Conservation (phyloP, 352 stramenopile genomes). For the Plasmopara viticola region DNA sequence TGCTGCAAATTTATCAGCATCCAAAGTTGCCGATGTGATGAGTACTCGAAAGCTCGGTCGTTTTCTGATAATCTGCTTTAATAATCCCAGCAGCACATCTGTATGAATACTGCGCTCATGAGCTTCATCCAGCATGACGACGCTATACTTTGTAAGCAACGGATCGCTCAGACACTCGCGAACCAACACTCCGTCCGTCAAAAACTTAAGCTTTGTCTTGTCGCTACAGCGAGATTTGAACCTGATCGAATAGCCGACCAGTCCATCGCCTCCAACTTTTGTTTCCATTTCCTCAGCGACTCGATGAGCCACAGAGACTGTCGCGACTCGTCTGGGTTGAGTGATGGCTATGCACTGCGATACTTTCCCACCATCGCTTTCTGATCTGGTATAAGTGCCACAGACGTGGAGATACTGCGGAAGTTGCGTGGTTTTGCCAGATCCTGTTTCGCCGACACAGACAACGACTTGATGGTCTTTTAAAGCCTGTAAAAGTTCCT, state of each 20-base stretch:
- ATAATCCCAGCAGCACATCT: conserved; percentile 95
- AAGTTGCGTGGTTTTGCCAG: conserved; percentile 94
- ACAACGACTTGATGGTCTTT: conserved; percentile 52
- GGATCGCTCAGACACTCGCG: conserved; percentile 77
- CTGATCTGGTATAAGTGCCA: conserved; percentile 19
- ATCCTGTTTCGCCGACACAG: conserved; percentile 92
- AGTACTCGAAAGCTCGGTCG: conserved; percentile 89
- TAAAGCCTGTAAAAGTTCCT: conserved; percentile 49
- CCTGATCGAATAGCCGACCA: conserved; percentile 95
- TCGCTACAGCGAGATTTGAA: conserved; percentile 91
- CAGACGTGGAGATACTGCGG: conserved; percentile 59
- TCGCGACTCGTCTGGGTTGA: conserved; percentile 94
- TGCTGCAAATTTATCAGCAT: conserved; percentile 74
- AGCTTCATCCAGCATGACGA: conserved; percentile 95
- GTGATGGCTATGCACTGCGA: conserved; percentile 68
- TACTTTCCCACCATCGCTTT: conserved; percentile 11
- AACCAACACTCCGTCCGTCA: conserved; percentile 78
- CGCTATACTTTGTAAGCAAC: conserved; percentile 71
- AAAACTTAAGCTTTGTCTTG: conserved; percentile 75
- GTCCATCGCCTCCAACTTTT: conserved; percentile 22
- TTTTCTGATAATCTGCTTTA: conserved; percentile 65
- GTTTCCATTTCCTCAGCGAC: conserved; percentile 95
- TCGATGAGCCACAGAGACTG: conserved; percentile 95
- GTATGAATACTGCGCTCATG: conserved; percentile 98
- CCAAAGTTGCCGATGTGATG: conserved; percentile 91